Evolutionary conservation across 192 early-diverging fungal genomes (phyloP).

Genomic region (Rhizophagus sp.): DNA sequence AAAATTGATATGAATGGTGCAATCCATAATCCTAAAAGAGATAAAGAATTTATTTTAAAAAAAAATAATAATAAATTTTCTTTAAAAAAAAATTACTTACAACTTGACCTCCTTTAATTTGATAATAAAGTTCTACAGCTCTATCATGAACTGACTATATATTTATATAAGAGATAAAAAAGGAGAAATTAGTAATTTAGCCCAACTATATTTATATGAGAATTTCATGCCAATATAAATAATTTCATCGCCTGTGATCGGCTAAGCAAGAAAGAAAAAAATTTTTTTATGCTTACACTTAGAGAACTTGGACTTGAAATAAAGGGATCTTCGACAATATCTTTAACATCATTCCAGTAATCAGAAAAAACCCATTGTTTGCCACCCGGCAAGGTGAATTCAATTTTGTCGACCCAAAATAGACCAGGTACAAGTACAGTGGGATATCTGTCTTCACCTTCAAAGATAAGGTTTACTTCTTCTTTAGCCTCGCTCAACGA

Average conservation of each 20-base stretch:
- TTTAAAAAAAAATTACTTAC: slow-evolving; percentile 2
- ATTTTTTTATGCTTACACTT: slow-evolving; percentile 9
- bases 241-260: too few species aligned
- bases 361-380: background rate
- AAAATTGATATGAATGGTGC: slow-evolving; percentile 13
- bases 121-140: slow-evolving; percentile 29
- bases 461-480: slow-evolving; percentile 5
- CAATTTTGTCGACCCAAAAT: background rate
- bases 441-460: slow-evolving; percentile 25
- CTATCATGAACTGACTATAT: slow-evolving; percentile 27
- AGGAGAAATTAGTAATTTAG: background rate
- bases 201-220: too few species aligned
- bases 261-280: background rate
- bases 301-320: slow-evolving; percentile 20
- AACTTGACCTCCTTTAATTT: slow-evolving; percentile 29
- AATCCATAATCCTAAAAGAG: slow-evolving; percentile 24
- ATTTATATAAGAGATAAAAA: background rate
- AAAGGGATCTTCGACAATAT: slow-evolving; percentile 21
- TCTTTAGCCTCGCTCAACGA: background rate
- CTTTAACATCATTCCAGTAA: slow-evolving; percentile 21
- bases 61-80: background rate
- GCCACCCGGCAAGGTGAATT: slow-evolving; percentile 2
- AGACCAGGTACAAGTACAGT: slow-evolving; percentile 19
- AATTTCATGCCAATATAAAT: too few species aligned
- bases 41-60: background rate